phyloP scores from a whole-genome alignment of 73 alveolate genomes.

The Symbiodinium pilosum region DNA sequence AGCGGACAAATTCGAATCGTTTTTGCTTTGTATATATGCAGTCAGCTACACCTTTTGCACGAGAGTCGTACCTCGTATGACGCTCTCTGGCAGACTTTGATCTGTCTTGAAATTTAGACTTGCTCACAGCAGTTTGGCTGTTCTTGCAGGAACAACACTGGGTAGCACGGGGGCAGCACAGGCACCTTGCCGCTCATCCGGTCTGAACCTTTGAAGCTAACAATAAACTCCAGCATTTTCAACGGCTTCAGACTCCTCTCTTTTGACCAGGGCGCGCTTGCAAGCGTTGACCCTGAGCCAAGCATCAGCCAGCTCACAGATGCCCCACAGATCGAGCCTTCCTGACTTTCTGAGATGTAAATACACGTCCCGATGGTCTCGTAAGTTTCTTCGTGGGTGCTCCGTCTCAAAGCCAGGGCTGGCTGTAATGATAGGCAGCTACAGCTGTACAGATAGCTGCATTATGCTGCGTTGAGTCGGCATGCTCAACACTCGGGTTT shows the following conservation, averaged over 20 bases:
- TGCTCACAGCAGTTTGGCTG: slow-evolving; percentile 23
- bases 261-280: background rate
- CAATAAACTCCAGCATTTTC: background rate
- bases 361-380: background rate
- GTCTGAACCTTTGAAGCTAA: background rate
- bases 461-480: too few species aligned
- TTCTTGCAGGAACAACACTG: background rate
- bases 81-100: background rate
- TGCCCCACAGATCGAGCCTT: background rate
- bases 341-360: background rate
- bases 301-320: background rate
- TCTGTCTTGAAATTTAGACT: background rate
- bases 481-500: too few species aligned
- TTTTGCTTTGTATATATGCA: background rate
- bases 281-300: background rate
- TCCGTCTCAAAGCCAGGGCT: background rate
- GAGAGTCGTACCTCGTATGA: background rate
- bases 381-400: too few species aligned
- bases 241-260: background rate
- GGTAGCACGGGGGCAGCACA: background rate
- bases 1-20: background rate
- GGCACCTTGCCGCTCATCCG: background rate
- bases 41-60: background rate
- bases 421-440: background rate
- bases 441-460: background rate